A percentile compares a stretch with the other conserved stretches of the same genome.
These are phyloP conservation scores for Psilocybe mexicana DNA, from an alignment of 1,284 basidiomycete genomes.

Conservation along the genomic window DNA sequence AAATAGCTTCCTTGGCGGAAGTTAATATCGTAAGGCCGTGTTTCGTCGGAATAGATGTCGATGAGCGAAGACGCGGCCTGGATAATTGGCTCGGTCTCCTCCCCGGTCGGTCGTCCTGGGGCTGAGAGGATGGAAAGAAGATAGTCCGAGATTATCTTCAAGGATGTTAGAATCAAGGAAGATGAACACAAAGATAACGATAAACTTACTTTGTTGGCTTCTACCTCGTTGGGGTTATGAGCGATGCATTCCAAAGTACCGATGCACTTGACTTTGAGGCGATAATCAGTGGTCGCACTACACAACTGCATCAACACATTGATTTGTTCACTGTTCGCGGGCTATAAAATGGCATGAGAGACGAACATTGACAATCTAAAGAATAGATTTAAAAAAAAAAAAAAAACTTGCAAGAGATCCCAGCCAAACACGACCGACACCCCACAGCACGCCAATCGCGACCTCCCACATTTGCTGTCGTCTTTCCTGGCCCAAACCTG, in stretches of 20 bases:
- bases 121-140: constrained; percentile 59
- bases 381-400: background rate
- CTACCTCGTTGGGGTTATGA: constrained; percentile 61
- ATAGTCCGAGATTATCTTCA: constrained; percentile 69
- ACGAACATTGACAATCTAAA: background rate
- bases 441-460: constrained; percentile 80
- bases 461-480: constrained; percentile 71
- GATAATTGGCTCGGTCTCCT: constrained; percentile 72
- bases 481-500: constrained; percentile 61
- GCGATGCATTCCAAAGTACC: constrained; percentile 84
- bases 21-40: constrained; percentile 76
- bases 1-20: constrained; percentile 69
- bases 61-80: constrained; percentile 87
- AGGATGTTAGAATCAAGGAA: constrained; percentile 2
- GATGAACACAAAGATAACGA: constrained; percentile 1
- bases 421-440: constrained; percentile 69
- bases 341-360: constrained; percentile 7
- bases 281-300: constrained; percentile 52
- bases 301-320: constrained; percentile 69
- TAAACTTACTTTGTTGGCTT: constrained; percentile 65
- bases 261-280: constrained; percentile 73
- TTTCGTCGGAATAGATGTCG: constrained; percentile 95
- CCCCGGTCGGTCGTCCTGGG: constrained; percentile 36
- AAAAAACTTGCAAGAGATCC: constrained; percentile 50
- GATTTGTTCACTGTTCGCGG: constrained; percentile 60